Conservation (phyloP, 495 filamentous ascomycete genomes). For the Xylaria venustula region DNA sequence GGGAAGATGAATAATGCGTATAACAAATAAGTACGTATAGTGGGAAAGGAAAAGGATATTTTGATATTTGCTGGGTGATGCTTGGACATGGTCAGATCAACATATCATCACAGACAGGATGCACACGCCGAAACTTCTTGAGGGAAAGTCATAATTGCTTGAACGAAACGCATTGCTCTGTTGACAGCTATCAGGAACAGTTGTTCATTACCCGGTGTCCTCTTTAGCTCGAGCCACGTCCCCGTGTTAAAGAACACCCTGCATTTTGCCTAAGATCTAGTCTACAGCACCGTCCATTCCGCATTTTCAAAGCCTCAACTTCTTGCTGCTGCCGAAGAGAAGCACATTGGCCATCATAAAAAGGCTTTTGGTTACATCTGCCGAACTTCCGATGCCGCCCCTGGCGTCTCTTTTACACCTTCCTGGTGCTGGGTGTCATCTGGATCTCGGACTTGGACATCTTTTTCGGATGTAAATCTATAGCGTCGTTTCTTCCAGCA, state of each 20-base stretch:
- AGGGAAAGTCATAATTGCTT: neutral
- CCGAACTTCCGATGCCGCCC: neutral
- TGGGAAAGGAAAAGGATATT: neutral
- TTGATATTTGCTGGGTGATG: neutral
- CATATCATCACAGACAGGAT: neutral
- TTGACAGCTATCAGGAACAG: neutral
- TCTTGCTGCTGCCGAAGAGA: neutral
- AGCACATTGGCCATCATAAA: too few species aligned
- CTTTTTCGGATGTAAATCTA: neutral
- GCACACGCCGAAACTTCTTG: neutral
- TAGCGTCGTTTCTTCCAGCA: too few species aligned
- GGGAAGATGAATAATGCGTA: neutral
- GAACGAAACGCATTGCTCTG: neutral
- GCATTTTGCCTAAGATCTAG: constrained; percentile 12
- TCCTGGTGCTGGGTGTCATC: neutral
- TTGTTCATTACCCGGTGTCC: neutral
- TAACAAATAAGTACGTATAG: neutral
- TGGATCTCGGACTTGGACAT: neutral
- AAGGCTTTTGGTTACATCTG: too few species aligned
- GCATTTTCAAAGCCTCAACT: neutral
- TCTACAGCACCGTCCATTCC: neutral
- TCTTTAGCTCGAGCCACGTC: too few species aligned
- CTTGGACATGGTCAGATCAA: neutral
- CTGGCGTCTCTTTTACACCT: neutral
- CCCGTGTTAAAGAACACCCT: neutral